Conservation (phyloP, 2,329 filamentous ascomycete species). For the Coniochaeta ligniaria region DNA sequence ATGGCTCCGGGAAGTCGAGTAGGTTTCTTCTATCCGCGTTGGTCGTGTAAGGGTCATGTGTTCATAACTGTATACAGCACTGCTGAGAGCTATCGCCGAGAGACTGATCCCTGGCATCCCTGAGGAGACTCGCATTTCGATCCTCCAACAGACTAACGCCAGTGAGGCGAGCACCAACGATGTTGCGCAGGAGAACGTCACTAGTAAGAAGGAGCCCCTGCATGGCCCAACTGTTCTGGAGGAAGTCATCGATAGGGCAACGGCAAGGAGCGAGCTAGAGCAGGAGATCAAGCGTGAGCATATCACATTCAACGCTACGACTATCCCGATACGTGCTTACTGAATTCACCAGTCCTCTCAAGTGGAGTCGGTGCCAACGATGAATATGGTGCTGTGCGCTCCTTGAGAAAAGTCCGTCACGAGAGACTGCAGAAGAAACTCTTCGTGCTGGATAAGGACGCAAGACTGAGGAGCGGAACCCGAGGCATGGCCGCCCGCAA, state of each 20-base stretch:
- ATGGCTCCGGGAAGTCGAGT: conserved; percentile 81
- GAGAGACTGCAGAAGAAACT: conserved; percentile 55
- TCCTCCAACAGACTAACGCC: conserved; percentile 60
- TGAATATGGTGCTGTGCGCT: conserved; percentile 48
- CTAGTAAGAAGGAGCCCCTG: conserved; percentile 2
- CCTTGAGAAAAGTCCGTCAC: conserved; percentile 55
- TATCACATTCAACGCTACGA: background rate
- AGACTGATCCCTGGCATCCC: conserved; percentile 73
- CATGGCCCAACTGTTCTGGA: conserved; percentile 46
- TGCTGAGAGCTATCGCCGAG: conserved; percentile 68
- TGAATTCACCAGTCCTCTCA: conserved; percentile 37
- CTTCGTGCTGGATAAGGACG: conserved; percentile 66
- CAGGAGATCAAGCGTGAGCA: conserved; percentile 51
- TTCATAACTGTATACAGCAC: conserved; percentile 33
- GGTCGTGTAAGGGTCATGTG: background rate
- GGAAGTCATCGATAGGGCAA: conserved; percentile 57
- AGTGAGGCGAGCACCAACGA: conserved; percentile 21
- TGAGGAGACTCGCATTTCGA: conserved; percentile 55
- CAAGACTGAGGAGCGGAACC: conserved; percentile 65
- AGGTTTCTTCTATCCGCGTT: conserved; percentile 16
- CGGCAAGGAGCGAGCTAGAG: conserved; percentile 47
- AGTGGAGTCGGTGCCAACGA: conserved; percentile 53
- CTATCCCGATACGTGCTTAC: background rate
- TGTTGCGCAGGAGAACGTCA: conserved; percentile 11
- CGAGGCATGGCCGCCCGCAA: conserved; percentile 72